Base-by-base conservation (phyloP, 2,329 filamentous ascomycete genomes). In the Pseudogymnoascus sp. region DNA sequence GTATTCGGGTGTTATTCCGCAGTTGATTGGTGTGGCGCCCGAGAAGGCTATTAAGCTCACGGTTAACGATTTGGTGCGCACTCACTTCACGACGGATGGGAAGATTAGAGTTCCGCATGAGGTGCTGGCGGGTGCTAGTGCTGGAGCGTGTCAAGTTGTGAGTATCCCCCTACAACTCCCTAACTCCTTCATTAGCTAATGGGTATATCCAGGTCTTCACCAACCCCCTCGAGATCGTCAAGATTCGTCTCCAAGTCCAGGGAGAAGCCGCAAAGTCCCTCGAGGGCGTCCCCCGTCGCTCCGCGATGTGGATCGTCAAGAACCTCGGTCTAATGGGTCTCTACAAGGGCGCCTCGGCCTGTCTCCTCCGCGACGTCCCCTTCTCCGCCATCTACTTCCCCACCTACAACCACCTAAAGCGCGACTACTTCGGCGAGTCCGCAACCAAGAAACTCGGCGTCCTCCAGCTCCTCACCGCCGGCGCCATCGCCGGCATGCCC, bases 301-400 rank as follows among this genome's bases (percentile, higher is more conserved):
- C 93, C 10, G 95, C 95, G 64, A 90, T 97, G 81, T 99, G 95
- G 95, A 97, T 99, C 70, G 89, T 97, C 66, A 88, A 88, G 75
- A 97, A 99, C 77, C 81, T 99, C 66, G 95, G 95, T 82, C 85
- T 99, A 59, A 82, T 96, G 60, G 95, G 95, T 64, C 82, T 99
- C 69, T 99, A 99, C 84, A 97, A 97, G 83, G 95, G 95, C 66
- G 95, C 93, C 19, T 91, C 88, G 50, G 95, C 95, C 19, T 99
- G 95, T 78, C 81, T 99, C 71, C 84, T 97, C 67, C 93, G 95
- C 70, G 95, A 99, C 76, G 91, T 97, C 42, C 95, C 95, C 50
- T 99, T 99, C 81, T 97, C 93, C 19, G 92, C 91, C 71, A 99
- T 99, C 74, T 99, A 99, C 81, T 99, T 99, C 86, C 93, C 95